These are phyloP conservation scores for Fusarium protoensiforme DNA, from an alignment of 2,329 filamentous ascomycete species.

Conservation along the genomic window DNA sequence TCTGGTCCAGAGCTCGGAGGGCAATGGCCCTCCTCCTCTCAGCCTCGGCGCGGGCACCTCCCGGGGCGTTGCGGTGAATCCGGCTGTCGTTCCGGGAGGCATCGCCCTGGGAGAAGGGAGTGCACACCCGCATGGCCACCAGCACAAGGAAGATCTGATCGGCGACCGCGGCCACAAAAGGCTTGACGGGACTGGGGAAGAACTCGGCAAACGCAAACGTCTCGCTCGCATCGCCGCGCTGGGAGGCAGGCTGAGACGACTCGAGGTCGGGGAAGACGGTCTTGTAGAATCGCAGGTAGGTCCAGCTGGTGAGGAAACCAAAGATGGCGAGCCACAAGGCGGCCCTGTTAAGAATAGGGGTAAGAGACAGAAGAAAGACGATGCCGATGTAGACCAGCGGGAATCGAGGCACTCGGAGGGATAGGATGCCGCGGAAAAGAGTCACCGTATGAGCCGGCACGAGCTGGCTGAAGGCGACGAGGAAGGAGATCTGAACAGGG, in stretches of 20 bases:
- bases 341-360: conserved; percentile 72
- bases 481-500: conserved; percentile 89
- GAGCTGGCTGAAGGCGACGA: conserved; percentile 97
- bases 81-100: conserved; percentile 75
- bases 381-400: conserved; percentile 80
- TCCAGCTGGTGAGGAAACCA: conserved; percentile 90
- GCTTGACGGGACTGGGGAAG: conserved; percentile 87
- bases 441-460: conserved; percentile 97
- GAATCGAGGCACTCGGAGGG: conserved; percentile 82
- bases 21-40: conserved; percentile 90
- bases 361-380: conserved; percentile 72
- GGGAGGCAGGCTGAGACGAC: conserved; percentile 66
- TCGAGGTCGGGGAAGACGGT: conserved; percentile 76
- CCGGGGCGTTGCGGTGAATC: conserved; percentile 66
- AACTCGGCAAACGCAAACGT: conserved; percentile 97
- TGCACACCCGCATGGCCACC: conserved; percentile 81
- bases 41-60: conserved; percentile 86
- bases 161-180: conserved; percentile 78
- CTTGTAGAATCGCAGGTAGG: conserved; percentile 96
- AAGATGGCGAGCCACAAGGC: conserved; percentile 82
- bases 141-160: conserved; percentile 76
- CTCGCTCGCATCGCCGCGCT: conserved; percentile 93
- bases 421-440: conserved; percentile 87
- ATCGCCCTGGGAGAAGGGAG: conserved; percentile 85
- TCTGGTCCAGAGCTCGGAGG: conserved; percentile 90